Evolutionary conservation across 2,329 filamentous ascomycete species (phyloP).

Genomic region (Cordyceps pruinosa): DNA sequence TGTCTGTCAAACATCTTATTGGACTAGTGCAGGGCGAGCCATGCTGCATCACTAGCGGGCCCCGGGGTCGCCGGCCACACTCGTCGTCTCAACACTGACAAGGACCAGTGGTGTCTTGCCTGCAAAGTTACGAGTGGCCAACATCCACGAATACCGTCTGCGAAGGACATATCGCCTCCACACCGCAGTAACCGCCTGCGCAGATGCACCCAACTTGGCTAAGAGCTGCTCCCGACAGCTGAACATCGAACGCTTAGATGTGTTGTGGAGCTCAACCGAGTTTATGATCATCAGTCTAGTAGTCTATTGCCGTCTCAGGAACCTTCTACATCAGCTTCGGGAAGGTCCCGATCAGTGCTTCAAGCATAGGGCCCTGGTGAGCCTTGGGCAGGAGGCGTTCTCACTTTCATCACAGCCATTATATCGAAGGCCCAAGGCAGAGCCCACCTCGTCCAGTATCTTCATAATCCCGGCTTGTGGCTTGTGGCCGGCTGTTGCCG

Average conservation of each 20-base stretch:
- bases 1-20: neutral
- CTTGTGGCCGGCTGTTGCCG: neutral
- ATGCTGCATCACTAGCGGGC: slow-evolving; percentile 3
- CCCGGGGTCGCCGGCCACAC: slow-evolving; percentile 3
- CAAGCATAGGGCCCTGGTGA: too few relatives aligned
- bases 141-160: neutral
- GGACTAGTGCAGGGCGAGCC: neutral
- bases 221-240: neutral
- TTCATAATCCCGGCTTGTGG: neutral
- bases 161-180: neutral
- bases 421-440: neutral
- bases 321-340: neutral
- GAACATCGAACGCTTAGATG: neutral
- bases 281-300: neutral
- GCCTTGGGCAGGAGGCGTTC: too few relatives aligned
- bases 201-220: neutral
- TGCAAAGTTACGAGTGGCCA: neutral
- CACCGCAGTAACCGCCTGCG: neutral
- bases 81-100: neutral
- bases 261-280: neutral
- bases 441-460: neutral
- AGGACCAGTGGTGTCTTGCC: neutral
- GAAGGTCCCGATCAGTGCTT: neutral
- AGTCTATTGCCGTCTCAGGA: neutral
- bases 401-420: neutral